Base-by-base conservation (phyloP, 225 moss, liverwort and hornwort genomes). In the Thuidium tamariscinum region DNA sequence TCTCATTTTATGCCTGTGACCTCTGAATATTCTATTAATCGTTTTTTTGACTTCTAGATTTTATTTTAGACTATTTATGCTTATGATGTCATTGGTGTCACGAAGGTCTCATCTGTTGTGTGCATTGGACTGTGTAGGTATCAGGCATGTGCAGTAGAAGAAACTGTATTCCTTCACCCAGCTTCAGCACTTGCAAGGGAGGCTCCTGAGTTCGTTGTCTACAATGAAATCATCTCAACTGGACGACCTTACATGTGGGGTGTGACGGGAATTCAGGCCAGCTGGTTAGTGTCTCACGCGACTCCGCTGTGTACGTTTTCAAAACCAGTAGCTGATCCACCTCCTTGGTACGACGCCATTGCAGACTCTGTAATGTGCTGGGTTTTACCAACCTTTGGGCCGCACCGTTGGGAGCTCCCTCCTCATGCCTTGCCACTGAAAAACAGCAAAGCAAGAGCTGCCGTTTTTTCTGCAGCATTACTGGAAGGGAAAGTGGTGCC, bases 221-320 rank as follows among this genome's bases (percentile, higher is more conserved):
- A 99, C 81, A 96, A 94, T 60, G 98, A 97, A 87, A 93, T 99
- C 72, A 94, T 99, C n/a, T 82, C 92, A 57, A 95, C 97, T 48
- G 91, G 94, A 18, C 89, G 95, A 85, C 95, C 97, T 15, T 95
- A 99, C 82, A 96, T 97, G 98, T 95, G 96, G 91, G 92, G 98
- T 65, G 95, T 99, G 36, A 97, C 97, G 29, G 90, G 89, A 21
- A 87, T 97, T 42, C 91, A 96, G 78, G 87, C 92, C 16, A 91
- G 84, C 64, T 97, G 96, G 96, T 86, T 99, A 74, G 94, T 93
- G 32, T 91, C 91, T 42, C 94, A 99, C n/a, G 95, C 96, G 27
- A 84, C 89, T 83, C 94, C 97, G 11, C 90, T 95, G 37, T 99
- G 98, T 77, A 92, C 91, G 13, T 99, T 96, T 83, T 95, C 98